These are phyloP conservation scores for Cladophialophora yegresii DNA, from an alignment of 2,329 filamentous ascomycete species.

Conservation along the genomic window DNA sequence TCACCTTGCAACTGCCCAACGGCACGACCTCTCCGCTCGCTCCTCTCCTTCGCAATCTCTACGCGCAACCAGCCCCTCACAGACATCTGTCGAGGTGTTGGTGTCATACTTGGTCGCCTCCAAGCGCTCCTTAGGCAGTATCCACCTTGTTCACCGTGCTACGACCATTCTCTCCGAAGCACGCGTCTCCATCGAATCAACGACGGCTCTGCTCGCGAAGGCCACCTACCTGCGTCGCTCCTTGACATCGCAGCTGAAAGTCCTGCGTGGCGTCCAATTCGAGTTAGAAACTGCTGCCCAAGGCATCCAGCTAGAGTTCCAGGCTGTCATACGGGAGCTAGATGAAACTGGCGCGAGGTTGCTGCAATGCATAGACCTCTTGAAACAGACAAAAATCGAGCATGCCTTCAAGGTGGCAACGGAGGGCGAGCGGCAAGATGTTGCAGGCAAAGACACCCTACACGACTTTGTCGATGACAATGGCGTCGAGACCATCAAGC, in stretches of 20 bases:
- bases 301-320: slow-evolving; percentile 48
- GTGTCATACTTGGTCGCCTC: slow-evolving; percentile 82
- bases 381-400: slow-evolving; percentile 62
- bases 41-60: slow-evolving; percentile 29
- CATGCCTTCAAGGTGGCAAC: slow-evolving; percentile 50
- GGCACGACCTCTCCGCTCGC: slow-evolving; percentile 18
- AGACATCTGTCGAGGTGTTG: slow-evolving; percentile 65
- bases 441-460: slow-evolving; percentile 54
- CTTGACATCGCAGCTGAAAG: slow-evolving; percentile 54
- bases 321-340: slow-evolving; percentile 56
- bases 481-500: slow-evolving; percentile 60
- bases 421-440: slow-evolving; percentile 12
- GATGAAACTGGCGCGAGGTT: slow-evolving; percentile 62
- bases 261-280: slow-evolving; percentile 48
- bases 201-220: slow-evolving; percentile 70
- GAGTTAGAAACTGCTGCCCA: slow-evolving; percentile 49
- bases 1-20: slow-evolving; percentile 13
- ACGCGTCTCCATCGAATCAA: slow-evolving; percentile 74
- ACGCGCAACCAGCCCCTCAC: slow-evolving; percentile 18
- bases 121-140: slow-evolving; percentile 82
- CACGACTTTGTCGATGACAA: slow-evolving; percentile 68
- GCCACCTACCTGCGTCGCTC: slow-evolving; percentile 67
- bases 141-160: slow-evolving; percentile 78
- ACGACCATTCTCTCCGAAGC: slow-evolving; percentile 81
- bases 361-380: slow-evolving; percentile 55